These are phyloP conservation scores for Jimgerdemannia flammicorona DNA, from an alignment of 192 early-diverging fungal genomes.

Conservation along the genomic window DNA sequence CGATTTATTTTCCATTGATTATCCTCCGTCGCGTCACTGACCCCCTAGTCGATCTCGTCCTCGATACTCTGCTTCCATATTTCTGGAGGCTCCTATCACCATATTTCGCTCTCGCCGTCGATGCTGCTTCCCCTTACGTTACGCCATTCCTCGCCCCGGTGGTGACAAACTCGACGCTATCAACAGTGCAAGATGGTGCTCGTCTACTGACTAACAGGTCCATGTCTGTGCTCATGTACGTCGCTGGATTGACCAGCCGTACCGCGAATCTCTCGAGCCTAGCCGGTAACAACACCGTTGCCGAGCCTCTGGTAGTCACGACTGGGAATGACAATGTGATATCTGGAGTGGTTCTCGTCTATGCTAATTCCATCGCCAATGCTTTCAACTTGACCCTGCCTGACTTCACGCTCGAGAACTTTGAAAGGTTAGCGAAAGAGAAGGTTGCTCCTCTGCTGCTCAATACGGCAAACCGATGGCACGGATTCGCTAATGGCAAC, in stretches of 20 bases:
- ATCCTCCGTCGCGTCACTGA: constrained; percentile 68
- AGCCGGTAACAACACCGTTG: not conserved
- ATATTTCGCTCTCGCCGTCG: not conserved
- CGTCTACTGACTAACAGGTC: not conserved
- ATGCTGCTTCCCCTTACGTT: not conserved
- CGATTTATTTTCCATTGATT: constrained; percentile 45
- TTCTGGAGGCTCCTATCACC: constrained; percentile 4
- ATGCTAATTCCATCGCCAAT: not conserved
- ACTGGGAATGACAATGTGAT: not conserved
- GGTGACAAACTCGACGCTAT: not conserved
- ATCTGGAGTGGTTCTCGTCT: not conserved
- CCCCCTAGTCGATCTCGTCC: constrained; percentile 62
- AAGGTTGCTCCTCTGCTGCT: not conserved
- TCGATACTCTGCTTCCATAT: constrained; percentile 49
- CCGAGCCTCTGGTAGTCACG: not conserved
- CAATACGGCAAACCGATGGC: constrained; percentile 29
- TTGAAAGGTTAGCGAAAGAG: not conserved
- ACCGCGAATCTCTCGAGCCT: not conserved
- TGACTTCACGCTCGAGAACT: not conserved
- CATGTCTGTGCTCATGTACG: not conserved
- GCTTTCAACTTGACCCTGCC: not conserved
- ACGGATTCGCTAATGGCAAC: constrained; percentile 40
- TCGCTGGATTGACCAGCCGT: not conserved
- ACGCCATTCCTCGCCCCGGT: not conserved
- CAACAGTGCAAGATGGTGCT: not conserved